phyloP scores from a whole-genome alignment of 495 filamentous ascomycete genomes.

The Astrocystis sublimbata region DNA sequence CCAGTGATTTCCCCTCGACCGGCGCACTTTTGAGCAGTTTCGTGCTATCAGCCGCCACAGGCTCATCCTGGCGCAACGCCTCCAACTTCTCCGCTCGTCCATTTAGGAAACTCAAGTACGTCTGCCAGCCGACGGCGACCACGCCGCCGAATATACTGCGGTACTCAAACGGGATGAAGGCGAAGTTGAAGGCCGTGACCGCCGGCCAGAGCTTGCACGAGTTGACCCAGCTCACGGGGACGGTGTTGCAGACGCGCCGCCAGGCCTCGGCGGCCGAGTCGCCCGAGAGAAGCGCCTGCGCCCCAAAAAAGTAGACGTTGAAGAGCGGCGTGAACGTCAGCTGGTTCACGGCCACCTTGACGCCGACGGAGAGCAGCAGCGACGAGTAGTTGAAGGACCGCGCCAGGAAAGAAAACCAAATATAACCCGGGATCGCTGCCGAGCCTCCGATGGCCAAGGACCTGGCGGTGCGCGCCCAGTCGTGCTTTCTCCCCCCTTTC shows the following conservation, averaged over 20 bases:
- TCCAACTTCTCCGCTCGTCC: slow-evolving; percentile 63
- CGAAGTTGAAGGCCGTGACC: slow-evolving; percentile 85
- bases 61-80: slow-evolving; percentile 16
- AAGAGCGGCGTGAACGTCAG: slow-evolving; percentile 80
- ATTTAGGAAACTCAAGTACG: slow-evolving; percentile 83
- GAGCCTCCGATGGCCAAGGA: slow-evolving; percentile 72
- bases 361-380: slow-evolving; percentile 64
- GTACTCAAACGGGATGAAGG: slow-evolving; percentile 76
- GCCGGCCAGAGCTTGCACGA: slow-evolving; percentile 87
- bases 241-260: slow-evolving; percentile 71
- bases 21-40: neutral
- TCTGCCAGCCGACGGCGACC: slow-evolving; percentile 88
- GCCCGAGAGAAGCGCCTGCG: slow-evolving; percentile 67
- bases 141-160: slow-evolving; percentile 75
- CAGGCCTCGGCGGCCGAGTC: slow-evolving; percentile 61
- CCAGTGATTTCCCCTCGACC: neutral
- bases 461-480: slow-evolving; percentile 66
- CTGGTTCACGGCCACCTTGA: slow-evolving; percentile 83
- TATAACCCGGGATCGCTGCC: slow-evolving; percentile 73
- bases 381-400: slow-evolving; percentile 78
- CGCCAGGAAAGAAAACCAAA: slow-evolving; percentile 83
- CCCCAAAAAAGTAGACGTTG: slow-evolving; percentile 88
- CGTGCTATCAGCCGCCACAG: neutral
- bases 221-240: slow-evolving; percentile 75
- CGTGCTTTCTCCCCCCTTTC: slow-evolving; percentile 58